These are phyloP conservation scores for Maudiozyma humilis DNA, from an alignment of 1,139 yeast genomes.

Conservation along the genomic window DNA sequence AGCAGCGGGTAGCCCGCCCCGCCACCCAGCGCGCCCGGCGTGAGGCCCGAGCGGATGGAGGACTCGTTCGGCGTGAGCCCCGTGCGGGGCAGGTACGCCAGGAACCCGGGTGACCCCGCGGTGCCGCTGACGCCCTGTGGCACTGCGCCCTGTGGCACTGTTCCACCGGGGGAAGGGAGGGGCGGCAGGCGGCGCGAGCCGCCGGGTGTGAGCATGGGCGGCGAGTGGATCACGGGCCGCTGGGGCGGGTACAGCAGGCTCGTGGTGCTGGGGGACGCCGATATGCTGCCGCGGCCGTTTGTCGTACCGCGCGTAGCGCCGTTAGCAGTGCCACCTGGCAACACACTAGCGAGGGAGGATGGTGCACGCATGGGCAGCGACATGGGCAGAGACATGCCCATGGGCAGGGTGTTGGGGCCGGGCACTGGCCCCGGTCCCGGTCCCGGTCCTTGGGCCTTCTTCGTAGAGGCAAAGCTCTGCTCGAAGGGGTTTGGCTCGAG, in stretches of 20 bases:
- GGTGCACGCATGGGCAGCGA: too few relatives aligned
- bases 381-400: not conserved
- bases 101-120: slow-evolving; percentile 12
- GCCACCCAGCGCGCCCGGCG: slow-evolving; percentile 37
- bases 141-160: not conserved
- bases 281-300: too few relatives aligned
- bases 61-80: slow-evolving; percentile 70
- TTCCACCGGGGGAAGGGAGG: slow-evolving; percentile 32
- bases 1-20: slow-evolving; percentile 23
- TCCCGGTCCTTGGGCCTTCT: slow-evolving; percentile 18
- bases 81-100: slow-evolving; percentile 37
- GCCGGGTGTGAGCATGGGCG: slow-evolving; percentile 53
- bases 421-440: not conserved
- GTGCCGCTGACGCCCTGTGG: too few relatives aligned
- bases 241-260: slow-evolving; percentile 8
- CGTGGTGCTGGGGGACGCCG: not conserved
- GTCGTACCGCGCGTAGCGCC: too few relatives aligned
- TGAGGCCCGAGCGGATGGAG: slow-evolving; percentile 54
- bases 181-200: slow-evolving; percentile 53
- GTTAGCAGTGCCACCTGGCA: too few relatives aligned
- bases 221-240: slow-evolving; percentile 33
- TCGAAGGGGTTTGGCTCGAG: slow-evolving; percentile 95
- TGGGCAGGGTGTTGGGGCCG: not conserved
- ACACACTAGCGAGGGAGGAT: too few relatives aligned
- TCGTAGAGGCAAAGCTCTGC: slow-evolving; percentile 66